phyloP scores from a whole-genome alignment of 2,329 filamentous ascomycete genomes.

The Periglandula ipomoeae region DNA sequence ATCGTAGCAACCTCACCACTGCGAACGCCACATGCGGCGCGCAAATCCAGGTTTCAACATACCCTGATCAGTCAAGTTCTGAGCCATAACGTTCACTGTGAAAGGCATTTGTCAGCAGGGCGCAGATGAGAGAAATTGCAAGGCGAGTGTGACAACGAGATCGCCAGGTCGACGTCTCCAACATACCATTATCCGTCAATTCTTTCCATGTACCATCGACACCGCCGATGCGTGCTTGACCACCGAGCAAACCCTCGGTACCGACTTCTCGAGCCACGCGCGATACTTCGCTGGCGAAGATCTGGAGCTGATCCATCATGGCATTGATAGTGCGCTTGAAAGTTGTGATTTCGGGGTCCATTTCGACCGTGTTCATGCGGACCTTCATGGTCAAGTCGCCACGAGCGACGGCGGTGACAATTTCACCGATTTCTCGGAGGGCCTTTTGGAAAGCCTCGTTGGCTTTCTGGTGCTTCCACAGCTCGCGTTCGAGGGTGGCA shows the following conservation, averaged over 20 bases:
- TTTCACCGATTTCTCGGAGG: slow-evolving; percentile 89
- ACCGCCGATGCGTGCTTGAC: slow-evolving; percentile 86
- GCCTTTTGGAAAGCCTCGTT: slow-evolving; percentile 99
- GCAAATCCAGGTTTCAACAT: slow-evolving; percentile 6
- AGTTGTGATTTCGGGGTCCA: slow-evolving; percentile 95
- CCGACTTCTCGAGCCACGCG: slow-evolving; percentile 91
- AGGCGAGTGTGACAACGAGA: not conserved
- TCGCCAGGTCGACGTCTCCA: not conserved
- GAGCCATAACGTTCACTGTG: slow-evolving; percentile 72
- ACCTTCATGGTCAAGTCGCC: slow-evolving; percentile 97
- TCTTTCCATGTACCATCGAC: slow-evolving; percentile 98
- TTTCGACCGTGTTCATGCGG: slow-evolving; percentile 87
- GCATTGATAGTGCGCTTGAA: slow-evolving; percentile 98
- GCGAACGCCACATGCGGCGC: not conserved
- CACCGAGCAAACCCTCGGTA: slow-evolving; percentile 87
- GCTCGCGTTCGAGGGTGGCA: slow-evolving; percentile 78
- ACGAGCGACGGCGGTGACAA: slow-evolving; percentile 90
- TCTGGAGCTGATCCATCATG: slow-evolving; percentile 97
- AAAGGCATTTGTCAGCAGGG: slow-evolving; percentile 14
- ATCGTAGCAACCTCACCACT: not conserved
- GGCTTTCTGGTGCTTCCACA: slow-evolving; percentile 95
- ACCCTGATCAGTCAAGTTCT: slow-evolving; percentile 71
- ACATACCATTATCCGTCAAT: slow-evolving; percentile 70
- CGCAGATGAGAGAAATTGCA: not conserved
- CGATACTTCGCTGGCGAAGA: slow-evolving; percentile 94